Evolutionary conservation across 192 early-diverging fungal species (phyloP), one percentile per base, ranked within the genome.

Genomic region (Chytriomyces sp.): DNA sequence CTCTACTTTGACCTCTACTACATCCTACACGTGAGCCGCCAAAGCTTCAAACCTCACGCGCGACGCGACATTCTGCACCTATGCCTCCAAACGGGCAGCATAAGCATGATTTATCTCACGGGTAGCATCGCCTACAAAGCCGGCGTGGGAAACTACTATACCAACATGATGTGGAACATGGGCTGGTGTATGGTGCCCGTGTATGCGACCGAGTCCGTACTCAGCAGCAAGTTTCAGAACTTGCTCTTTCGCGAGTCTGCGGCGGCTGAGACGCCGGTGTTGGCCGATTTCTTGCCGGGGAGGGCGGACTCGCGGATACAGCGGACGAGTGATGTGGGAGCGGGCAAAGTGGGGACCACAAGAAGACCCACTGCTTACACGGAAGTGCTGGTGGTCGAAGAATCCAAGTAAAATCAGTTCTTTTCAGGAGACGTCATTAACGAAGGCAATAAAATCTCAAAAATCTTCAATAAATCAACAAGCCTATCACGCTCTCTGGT

Each of bases 151-250:
- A 61, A 61, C 33, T 61, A 37, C 38, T 61, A 61, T 25, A 61
- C 59, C 12, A 61, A 61, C 8, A 12, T 36, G 14, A 61, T 61
- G 59, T 61, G 59, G 59, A 61, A 61, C n/a, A 61, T 61, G 59
- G 59, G 59, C 0, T 61, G 59, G 59, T 61, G 59, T 37, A 33
- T 61, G 28, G 14, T 61, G 4, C 59, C 59, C 12, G 14, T 61
- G 36, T 28, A 37, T 37, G 32, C 32, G 14, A 61, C 38, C 8
- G 32, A 61, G 34, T 10, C 59, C n/a, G 59, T 61, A n/a, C 32
- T 61, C 32, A 37, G 32, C 19, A 30, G 30, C 8, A 30, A 33
- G 33, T 61, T 61, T 36, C 7, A 37, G 7, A 33, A 61, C 8
- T 25, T 61, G 34, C 33, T 61, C 17, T 22, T 49, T 49, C 44